Evolutionary conservation across 331 rosid species (phyloP).

Genomic region (Saraca asoca): DNA sequence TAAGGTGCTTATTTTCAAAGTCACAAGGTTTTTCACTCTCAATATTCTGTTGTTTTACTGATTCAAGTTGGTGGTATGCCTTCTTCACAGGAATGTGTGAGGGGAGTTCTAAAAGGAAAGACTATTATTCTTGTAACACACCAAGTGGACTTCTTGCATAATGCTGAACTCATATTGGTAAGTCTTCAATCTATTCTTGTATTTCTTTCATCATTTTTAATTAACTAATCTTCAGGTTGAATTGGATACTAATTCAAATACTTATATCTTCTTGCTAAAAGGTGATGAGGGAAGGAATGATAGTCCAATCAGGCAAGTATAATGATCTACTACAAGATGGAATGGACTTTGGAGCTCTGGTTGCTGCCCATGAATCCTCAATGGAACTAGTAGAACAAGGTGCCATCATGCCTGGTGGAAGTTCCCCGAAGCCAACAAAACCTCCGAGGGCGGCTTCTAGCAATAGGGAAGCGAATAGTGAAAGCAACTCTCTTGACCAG

Average conservation of each 20-base stretch:
- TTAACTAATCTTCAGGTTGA: neutral
- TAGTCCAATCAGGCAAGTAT: conserved; percentile 80
- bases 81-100: conserved; percentile 74
- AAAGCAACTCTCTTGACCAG: conserved; percentile 51
- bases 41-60: conserved; percentile 6
- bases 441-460: conserved; percentile 39
- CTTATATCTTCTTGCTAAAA: conserved; percentile 32
- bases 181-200: conserved; percentile 17
- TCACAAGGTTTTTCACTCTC: neutral
- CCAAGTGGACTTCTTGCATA: conserved; percentile 91
- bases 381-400: conserved; percentile 84
- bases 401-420: conserved; percentile 36
- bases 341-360: conserved; percentile 73
- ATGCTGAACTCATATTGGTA: conserved; percentile 76
- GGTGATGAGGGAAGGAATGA: conserved; percentile 85
- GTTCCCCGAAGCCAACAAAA: conserved; percentile 40
- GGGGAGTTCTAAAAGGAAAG: conserved; percentile 73
- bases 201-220: neutral
- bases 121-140: conserved; percentile 83
- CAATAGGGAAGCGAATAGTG: conserved; percentile 48
- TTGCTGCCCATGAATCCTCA: conserved; percentile 82
- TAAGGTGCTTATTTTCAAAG: conserved; percentile 50
- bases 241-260: conserved; percentile 14
- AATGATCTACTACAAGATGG: conserved; percentile 55
- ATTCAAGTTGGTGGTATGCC: conserved; percentile 5